Base-by-base conservation (phyloP, 2,329 filamentous ascomycete genomes). In the Fusarium annulatum region DNA sequence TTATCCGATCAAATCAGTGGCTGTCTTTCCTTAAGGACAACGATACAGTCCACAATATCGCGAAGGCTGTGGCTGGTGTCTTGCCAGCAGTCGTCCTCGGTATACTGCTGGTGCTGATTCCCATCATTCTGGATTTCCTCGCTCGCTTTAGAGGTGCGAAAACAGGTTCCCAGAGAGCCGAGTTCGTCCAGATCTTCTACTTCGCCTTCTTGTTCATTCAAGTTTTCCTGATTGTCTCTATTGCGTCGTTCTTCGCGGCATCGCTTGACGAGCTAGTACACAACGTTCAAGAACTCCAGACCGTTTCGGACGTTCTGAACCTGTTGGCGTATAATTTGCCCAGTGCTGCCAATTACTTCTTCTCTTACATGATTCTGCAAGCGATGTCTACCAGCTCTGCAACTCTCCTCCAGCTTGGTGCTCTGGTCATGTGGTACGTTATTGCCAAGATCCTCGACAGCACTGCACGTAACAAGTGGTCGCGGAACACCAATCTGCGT, bases 341-440 rank as follows among this genome's bases (percentile, higher is more conserved):
- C 4, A 93, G 90, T 75, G 92, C 95, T 0, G 93, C 94, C 76
- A 97, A 98, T 80, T 99, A 98, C 82, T 99, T 98, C 86, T 98
- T 98, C 86, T 96, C 94, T 2, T 99, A 99, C 88, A 95, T 99
- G 91, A 92, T 98, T 80, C 91, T 99, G 15, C 96, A 98, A 79
- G 94, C 95, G 1, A 87, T 98, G 77, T 95, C 94, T 71, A 95
- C 94, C 71, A 97, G 95, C 81, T 96, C 96, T 3, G 95, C 93
- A 81, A 96, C 94, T 2, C 86, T 98, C 8, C 85, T 98, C 18
- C 96, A 98, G 79, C 89, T 97, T 30, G 90, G 90, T n/a, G 89
- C 91, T 7, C 87, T 99, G 7, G 79, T 95, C 51, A 86, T 92
- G 72, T 97, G 95, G 91, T 97, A 95, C 77, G 78, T 98, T 28